These are phyloP conservation scores for Penicillium sclerotigenum DNA, from an alignment of 2,329 filamentous ascomycete species.

Conservation along the genomic window DNA sequence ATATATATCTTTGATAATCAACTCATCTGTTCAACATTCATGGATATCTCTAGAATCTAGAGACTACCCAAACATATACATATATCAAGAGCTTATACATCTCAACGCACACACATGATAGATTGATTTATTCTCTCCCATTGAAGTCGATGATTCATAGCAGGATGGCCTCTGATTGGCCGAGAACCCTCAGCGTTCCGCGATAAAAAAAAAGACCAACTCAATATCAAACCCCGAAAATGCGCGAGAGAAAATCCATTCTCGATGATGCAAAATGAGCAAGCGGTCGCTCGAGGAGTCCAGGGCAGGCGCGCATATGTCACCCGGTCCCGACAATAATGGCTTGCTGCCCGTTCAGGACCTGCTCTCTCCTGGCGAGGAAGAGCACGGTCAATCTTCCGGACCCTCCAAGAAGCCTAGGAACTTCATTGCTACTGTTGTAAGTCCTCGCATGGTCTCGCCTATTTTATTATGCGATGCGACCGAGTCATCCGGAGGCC, in stretches of 20 bases:
- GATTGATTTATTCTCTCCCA: neutral
- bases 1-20: neutral
- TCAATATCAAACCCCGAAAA: slow-evolving; percentile 4
- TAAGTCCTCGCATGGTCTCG: slow-evolving; percentile 14
- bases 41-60: neutral
- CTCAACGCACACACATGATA: neutral
- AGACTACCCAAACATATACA: neutral
- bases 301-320: slow-evolving; percentile 20
- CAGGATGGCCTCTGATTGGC: slow-evolving; percentile 12
- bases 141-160: slow-evolving; percentile 15
- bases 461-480: neutral
- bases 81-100: neutral
- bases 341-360: slow-evolving; percentile 33
- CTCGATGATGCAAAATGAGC: slow-evolving; percentile 37
- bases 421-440: slow-evolving; percentile 42
- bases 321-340: slow-evolving; percentile 27
- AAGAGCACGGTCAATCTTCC: slow-evolving; percentile 25
- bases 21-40: neutral
- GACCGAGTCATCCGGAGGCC: neutral
- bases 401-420: slow-evolving; percentile 34
- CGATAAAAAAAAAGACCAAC: slow-evolving; percentile 6
- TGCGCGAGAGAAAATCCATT: neutral
- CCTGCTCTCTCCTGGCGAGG: slow-evolving; percentile 35
- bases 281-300: slow-evolving; percentile 37
- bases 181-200: neutral